phyloP scores from a whole-genome alignment of 495 filamentous ascomycete genomes.

The Talaromyces ruber region DNA sequence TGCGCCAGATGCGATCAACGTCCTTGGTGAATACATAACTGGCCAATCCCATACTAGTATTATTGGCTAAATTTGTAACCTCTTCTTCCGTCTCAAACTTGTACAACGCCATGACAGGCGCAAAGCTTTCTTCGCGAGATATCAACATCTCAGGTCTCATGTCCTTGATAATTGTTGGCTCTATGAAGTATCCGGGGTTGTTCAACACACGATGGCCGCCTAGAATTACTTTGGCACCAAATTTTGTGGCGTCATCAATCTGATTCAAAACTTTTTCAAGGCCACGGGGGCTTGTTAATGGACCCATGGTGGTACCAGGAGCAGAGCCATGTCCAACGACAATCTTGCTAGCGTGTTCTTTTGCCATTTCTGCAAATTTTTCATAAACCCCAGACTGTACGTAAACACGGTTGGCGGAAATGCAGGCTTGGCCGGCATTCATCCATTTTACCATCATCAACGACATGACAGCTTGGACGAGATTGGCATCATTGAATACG shows the following conservation, averaged over 20 bases:
- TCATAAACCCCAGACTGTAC: slow-evolving; percentile 41
- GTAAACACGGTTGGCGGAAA: slow-evolving; percentile 53
- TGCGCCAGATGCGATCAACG: slow-evolving; percentile 59
- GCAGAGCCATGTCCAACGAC: slow-evolving; percentile 56
- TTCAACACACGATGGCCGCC: slow-evolving; percentile 44
- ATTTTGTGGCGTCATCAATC: slow-evolving; percentile 52
- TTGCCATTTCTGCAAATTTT: slow-evolving; percentile 40
- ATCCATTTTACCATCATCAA: slow-evolving; percentile 46
- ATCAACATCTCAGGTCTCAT: slow-evolving; percentile 58
- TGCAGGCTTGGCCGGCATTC: slow-evolving; percentile 50
- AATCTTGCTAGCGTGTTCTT: slow-evolving; percentile 44
- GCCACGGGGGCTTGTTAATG: slow-evolving; percentile 54
- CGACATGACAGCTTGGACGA: slow-evolving; percentile 33
- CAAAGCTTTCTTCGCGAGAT: slow-evolving; percentile 61
- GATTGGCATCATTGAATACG: slow-evolving; percentile 54
- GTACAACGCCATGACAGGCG: slow-evolving; percentile 58
- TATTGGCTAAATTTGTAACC: slow-evolving; percentile 52
- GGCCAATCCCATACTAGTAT: slow-evolving; percentile 62
- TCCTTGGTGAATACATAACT: slow-evolving; percentile 71
- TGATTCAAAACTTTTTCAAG: slow-evolving; percentile 55
- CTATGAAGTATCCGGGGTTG: slow-evolving; percentile 58
- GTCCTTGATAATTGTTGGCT: slow-evolving; percentile 58
- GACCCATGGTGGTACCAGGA: slow-evolving; percentile 55
- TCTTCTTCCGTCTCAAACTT: slow-evolving; percentile 64
- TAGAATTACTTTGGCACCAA: slow-evolving; percentile 50